phyloP scores from a whole-genome alignment of 2,329 filamentous ascomycete species.

The Periconia digitata region DNA sequence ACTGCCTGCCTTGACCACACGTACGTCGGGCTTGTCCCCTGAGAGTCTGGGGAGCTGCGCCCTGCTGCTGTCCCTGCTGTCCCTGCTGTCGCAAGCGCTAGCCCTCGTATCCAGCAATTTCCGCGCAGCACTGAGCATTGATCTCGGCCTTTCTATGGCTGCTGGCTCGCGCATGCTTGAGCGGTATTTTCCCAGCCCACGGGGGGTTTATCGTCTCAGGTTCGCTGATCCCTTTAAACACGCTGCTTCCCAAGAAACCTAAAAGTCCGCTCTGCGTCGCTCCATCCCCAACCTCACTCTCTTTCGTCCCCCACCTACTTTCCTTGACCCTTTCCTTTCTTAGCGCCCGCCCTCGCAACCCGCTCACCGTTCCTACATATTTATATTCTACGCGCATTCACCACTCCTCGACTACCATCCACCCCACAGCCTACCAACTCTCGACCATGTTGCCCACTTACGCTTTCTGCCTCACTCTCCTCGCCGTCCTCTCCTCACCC shows the following conservation, averaged over 20 bases:
- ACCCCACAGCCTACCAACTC: background rate
- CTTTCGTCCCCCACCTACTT: background rate
- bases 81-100: too few relatives aligned
- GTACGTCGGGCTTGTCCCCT: too few relatives aligned
- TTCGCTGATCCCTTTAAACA: background rate
- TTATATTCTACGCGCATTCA: too few relatives aligned
- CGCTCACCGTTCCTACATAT: too few relatives aligned
- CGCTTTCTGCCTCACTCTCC: slow-evolving; percentile 7
- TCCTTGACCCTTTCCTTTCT: background rate
- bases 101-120: background rate
- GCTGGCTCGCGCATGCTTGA: background rate
- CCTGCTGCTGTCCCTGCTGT: too few relatives aligned
- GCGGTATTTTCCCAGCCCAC: background rate
- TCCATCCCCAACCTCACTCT: background rate
- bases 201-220: background rate
- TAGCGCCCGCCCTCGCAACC: too few relatives aligned
- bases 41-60: too few relatives aligned
- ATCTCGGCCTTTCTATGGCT: background rate
- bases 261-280: background rate
- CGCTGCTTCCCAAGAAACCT: background rate
- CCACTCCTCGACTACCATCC: background rate
- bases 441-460: slow-evolving; percentile 7
- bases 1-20: too few relatives aligned
- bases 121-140: too few relatives aligned
- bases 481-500: slow-evolving; percentile 2